These are phyloP conservation scores for Globisporangium nodosum DNA, from an alignment of 352 stramenopile species.

Conservation along the genomic window DNA sequence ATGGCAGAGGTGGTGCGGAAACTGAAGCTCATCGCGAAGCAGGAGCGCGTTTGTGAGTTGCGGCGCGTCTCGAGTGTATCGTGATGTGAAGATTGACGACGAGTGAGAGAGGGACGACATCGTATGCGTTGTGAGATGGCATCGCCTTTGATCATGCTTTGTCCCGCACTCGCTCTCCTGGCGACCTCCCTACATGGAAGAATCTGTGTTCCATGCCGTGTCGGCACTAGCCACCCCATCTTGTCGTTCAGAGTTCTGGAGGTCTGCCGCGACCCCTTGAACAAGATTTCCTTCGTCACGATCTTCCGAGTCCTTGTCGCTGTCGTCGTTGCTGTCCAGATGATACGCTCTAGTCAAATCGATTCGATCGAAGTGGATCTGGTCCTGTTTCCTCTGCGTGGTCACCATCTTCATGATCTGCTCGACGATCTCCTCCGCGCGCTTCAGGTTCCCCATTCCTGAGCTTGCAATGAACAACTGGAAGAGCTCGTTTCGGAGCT, in stretches of 20 bases:
- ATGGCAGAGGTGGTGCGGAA: no score
- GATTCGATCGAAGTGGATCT: not conserved
- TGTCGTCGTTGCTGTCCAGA: not conserved
- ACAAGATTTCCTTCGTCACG: not conserved
- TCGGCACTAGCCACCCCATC: not conserved
- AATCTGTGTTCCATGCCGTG: slow-evolving; percentile 9
- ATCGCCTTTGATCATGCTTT: no score
- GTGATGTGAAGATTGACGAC: no score
- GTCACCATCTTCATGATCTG: not conserved
- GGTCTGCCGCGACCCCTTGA: not conserved
- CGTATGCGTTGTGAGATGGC: no score
- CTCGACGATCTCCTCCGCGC: slow-evolving; percentile 9
- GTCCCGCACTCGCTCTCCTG: no score
- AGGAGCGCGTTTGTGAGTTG: no score
- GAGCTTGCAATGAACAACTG: slow-evolving; percentile 9
- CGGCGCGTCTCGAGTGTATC: no score
- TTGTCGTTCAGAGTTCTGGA: no score
- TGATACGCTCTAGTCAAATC: slow-evolving; percentile 2
- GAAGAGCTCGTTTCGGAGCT: slow-evolving; percentile 15
- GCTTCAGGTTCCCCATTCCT: slow-evolving; percentile 4
- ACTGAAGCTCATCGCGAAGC: no score
- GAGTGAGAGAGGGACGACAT: no score
- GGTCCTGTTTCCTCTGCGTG: not conserved
- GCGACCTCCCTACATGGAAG: not conserved
- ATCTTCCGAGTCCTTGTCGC: not conserved